A percentile compares a stretch with the other conserved stretches of the same genome.
These are phyloP conservation scores for Cercospora zeina DNA, from an alignment of 2,329 filamentous ascomycete genomes.

Conservation along the genomic window DNA sequence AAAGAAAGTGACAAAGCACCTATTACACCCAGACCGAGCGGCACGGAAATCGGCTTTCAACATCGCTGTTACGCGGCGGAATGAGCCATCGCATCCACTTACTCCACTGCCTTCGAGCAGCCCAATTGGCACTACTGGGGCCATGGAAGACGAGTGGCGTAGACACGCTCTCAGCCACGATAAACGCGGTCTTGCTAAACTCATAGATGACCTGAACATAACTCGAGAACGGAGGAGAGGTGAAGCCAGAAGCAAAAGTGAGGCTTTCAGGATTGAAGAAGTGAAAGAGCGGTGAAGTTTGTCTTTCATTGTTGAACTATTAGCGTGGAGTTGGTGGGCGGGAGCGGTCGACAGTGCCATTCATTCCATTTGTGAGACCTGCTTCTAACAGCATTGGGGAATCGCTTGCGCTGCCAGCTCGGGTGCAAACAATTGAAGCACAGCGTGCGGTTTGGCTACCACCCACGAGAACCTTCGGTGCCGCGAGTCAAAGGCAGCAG, in stretches of 20 bases:
- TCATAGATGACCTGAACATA: conserved; percentile 25
- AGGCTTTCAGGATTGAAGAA: background rate
- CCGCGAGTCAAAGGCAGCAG: background rate
- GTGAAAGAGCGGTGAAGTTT: background rate
- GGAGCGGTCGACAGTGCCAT: background rate
- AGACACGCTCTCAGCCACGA: conserved; percentile 19
- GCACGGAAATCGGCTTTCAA: conserved; percentile 1
- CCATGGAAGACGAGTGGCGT: conserved; percentile 29
- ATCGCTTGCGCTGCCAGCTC: too few relatives aligned
- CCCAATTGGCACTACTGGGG: conserved; percentile 18
- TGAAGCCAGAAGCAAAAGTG: background rate
- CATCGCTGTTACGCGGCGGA: conserved; percentile 3
- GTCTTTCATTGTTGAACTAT: background rate
- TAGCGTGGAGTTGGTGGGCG: conserved; percentile 2
- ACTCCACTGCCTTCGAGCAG: conserved; percentile 8
- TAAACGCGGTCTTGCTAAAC: conserved; percentile 15
- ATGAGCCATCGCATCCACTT: conserved; percentile 13
- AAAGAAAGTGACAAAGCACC: conserved; percentile 62
- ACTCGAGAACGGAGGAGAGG: background rate
- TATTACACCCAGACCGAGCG: conserved; percentile 45
- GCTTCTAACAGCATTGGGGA: too few relatives aligned
- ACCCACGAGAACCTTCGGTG: too few relatives aligned
- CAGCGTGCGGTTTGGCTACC: too few relatives aligned
- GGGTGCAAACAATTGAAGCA: too few relatives aligned
- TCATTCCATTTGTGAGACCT: too few relatives aligned